Evolutionary conservation across 768 basidiomycete genomes (phyloP), one percentile per base, ranked within the genome.

Genomic region (Tulasnella sp.): DNA sequence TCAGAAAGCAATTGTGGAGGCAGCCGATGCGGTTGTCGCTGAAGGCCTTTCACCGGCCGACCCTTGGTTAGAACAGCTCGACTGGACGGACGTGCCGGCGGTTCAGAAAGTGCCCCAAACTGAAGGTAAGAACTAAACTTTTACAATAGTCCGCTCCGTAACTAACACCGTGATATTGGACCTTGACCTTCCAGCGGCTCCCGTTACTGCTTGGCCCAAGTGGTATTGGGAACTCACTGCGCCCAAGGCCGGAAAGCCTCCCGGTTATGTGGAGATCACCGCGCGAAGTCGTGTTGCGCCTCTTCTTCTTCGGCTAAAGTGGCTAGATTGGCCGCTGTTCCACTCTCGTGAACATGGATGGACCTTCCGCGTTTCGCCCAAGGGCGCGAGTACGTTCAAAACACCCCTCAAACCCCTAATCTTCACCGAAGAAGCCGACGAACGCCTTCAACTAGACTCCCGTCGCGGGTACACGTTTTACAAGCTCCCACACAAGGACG

Each of bases 401-500:
- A 84, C 84, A 9, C 79, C 86, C 77, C 81, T 81, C 14, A 77
- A 76, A 19, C 81, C 86, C 0, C 81, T 91, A 34, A 77, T 77
- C 14, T 92, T 95, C 80, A 83, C 85, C 62, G 86, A 90, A 59
- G 82, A 84, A 5, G 85, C 83, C 0, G 93, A 95, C 76, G 82
- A 85, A 29, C 72, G 78, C 1, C 82, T 95, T 9, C 80, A 83
- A 17, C 74, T 73, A 52, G 86, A 89, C 69, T 80, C 83, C 62
- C 66, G 77, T 14, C 81, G 83, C 19, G 84, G 85, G 2, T 90
- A 83, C 77, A 71, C 82, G 1, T 99, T 94, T 80, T 92, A 92
- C 84, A 95, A 97, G 80, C 84, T 99, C 0, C 97, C 97, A 0
- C 97, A 99, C 80, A 94, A 95, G 79, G 94, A 96, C 75, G 96